These are phyloP conservation scores for Citrus cavaleriei DNA, from an alignment of 345 rosid species.

Conservation along the genomic window DNA sequence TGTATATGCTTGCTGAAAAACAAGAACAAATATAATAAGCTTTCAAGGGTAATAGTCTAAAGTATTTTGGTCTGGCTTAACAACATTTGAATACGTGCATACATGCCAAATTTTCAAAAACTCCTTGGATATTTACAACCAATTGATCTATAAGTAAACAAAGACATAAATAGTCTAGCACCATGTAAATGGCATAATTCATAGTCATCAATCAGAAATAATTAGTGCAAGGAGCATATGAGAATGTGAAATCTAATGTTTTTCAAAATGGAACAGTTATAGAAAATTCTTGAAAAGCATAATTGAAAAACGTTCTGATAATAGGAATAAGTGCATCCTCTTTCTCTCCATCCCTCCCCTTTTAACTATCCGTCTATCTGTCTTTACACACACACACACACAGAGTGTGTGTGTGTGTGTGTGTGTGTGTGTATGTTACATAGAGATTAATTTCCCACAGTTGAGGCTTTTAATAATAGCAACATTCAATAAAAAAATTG, in stretches of 20 bases:
- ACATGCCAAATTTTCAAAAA: not conserved
- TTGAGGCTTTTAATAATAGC: not conserved
- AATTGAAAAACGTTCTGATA: not conserved
- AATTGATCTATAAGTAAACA: not conserved
- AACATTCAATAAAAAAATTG: not conserved
- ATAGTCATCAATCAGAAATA: not conserved
- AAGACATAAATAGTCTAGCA: not conserved
- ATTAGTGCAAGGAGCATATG: not conserved
- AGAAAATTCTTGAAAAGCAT: not conserved
- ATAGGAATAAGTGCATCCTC: not conserved
- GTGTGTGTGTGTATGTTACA: no score
- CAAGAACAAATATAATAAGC: not conserved
- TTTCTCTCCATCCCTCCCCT: not conserved
- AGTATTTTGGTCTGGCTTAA: not conserved
- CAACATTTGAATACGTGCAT: not conserved
- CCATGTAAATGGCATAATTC: not conserved
- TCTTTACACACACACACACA: no score
- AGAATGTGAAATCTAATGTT: not conserved
- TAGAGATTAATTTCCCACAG: no score
- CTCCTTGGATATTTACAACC: not conserved
- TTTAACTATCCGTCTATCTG: not conserved
- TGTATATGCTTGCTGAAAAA: not conserved
- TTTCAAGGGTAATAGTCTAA: not conserved
- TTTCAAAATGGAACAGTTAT: not conserved
- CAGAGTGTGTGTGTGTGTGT: no score